Base-by-base conservation (phyloP, 2,329 filamentous ascomycete species). In the Cordyceps farinosa region DNA sequence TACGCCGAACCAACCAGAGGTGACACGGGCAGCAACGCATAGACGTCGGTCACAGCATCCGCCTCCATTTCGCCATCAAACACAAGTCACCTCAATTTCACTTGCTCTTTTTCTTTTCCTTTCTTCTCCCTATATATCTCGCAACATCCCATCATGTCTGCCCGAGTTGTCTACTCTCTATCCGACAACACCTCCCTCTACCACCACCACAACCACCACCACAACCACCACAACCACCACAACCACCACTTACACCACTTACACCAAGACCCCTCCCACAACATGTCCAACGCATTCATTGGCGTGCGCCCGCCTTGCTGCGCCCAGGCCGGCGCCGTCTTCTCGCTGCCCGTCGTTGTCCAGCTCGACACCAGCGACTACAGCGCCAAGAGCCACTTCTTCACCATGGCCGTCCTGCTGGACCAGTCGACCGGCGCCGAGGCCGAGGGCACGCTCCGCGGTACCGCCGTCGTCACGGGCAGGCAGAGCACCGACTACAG, bases 391-490 rank as follows among this genome's bases (percentile, higher is more conserved):
- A 59, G 57, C 27, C 64, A 70, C 40, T 71, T 70, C 61, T 74
- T 75, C 53, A 70, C 70, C 50, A 74, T 68, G 61, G 68, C 66
- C 3, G 34, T 68, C 1, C 65, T 75, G 1, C 30, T 74, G 0
- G 66, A 67, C 40, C 45, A 45, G 2, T 22, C 40, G 1, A 27
- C 65, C 1, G 67, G 69, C 5, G 44, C 40, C 2, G 64, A 70
- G 2, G 59, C 71, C 5, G 68, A 70, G 0, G 68, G 62, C 11
- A 51, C 57, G 10, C 59, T 74, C 30, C 48, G 51, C 5, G 66
- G 72, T 47, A 62, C 62, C 7, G 68, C 65, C 8, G 56, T 67
- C 5, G 62, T 64, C 10, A 70, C 69, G 1, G 69, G 70, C 0
- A 22, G 22, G 22, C 22, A 22, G 22, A 22, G 51, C 63, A 15